phyloP scores from a whole-genome alignment of 2,329 filamentous ascomycete species.

The Diatrype stigma region DNA sequence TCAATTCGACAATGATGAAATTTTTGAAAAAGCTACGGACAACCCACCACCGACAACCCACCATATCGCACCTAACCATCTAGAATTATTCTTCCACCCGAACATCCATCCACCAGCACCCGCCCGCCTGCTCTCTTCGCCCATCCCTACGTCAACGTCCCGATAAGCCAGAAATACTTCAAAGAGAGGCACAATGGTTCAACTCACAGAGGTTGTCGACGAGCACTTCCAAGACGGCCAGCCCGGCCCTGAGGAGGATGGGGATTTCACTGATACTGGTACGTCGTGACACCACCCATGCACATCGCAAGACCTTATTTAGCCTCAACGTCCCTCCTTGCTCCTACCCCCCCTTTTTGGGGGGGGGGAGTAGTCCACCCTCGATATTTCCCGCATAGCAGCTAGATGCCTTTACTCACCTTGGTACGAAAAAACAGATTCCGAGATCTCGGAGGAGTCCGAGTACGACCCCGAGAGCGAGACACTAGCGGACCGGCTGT shows the following conservation, averaged over 20 bases:
- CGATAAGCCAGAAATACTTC: neutral
- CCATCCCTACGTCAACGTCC: neutral
- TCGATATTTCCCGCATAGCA: constrained; percentile 3
- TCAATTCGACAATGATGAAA: neutral
- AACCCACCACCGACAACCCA: too few relatives aligned
- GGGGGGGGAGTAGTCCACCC: too few relatives aligned
- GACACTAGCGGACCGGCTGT: constrained; percentile 63
- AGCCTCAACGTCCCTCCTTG: too few relatives aligned
- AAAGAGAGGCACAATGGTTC: constrained; percentile 66
- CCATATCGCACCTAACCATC: too few relatives aligned
- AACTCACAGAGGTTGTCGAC: constrained; percentile 93
- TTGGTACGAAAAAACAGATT: too few relatives aligned
- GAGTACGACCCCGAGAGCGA: constrained; percentile 59
- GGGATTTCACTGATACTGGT: constrained; percentile 94
- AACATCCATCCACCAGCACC: too few relatives aligned
- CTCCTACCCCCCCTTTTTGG: too few relatives aligned
- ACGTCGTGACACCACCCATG: too few relatives aligned
- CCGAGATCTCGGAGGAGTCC: constrained; percentile 78
- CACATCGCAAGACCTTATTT: too few relatives aligned
- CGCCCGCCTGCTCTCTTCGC: too few relatives aligned
- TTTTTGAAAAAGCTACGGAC: neutral
- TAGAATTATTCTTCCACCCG: too few relatives aligned
- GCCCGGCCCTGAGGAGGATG: constrained; percentile 71
- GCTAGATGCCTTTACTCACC: neutral
- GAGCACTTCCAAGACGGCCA: constrained; percentile 81